Evolutionary conservation across 1,139 yeast species (phyloP), one percentile per base, ranked within the genome.

Genomic region (Zygoascus hellenicus): DNA sequence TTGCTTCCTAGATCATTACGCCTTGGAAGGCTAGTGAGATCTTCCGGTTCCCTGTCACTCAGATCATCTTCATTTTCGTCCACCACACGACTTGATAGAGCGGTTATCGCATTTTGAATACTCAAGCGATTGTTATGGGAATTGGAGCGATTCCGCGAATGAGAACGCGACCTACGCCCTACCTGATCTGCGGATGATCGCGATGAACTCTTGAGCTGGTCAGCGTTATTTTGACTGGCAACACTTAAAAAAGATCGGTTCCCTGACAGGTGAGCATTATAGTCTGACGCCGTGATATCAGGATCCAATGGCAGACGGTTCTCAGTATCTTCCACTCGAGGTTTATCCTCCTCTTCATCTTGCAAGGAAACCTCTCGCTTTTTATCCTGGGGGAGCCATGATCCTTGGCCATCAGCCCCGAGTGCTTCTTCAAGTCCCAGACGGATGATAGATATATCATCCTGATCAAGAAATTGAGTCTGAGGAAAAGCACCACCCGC

Each of bases 351-450:
- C 26, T 43, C 50, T 17, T 44, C 47, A 9, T 37, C 42, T 16
- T 29, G 22, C 19, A 11, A 11, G 13, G 19, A 15, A 11, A 6
- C 9, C 26, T 16, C 42, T 30, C 13, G 34, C 3, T 9, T 34
- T 3, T 29, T 36, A 31, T 44, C 51, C 9, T 22, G 38, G 9
- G 52, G 44, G 26, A 57, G 45, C 61, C 61, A 57, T 9, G 54
- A 43, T 3, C 60, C 60, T n/a, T 51, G 48, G 5, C 60, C 59
- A 29, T 56, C 52, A 14, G 39, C 42, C 2, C 63, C 62, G 36
- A 59, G 42, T 2, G 62, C 62, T 37, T 59, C 62, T 16, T 57
- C 51, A 17, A 59, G 46, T 9, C 59, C 58, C 3, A 48, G 49
- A 11, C 51, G 54, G 37, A 56, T 51, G 16, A 50, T 34, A 26